phyloP scores from a whole-genome alignment of 768 basidiomycete species.

The Chalciporus piperatus region DNA sequence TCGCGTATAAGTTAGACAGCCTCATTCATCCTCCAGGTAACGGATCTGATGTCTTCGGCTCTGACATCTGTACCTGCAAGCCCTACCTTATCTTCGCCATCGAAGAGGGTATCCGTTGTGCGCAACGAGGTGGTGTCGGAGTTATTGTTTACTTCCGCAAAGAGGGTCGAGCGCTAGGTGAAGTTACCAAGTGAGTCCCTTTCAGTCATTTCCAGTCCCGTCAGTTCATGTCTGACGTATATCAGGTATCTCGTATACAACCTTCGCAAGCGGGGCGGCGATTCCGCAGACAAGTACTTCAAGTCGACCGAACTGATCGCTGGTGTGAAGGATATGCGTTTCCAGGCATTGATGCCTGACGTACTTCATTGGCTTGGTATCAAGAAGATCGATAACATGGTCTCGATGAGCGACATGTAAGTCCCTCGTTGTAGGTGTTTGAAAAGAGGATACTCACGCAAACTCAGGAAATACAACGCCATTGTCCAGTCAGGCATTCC shows the following conservation, averaged over 20 bases:
- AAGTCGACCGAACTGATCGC: constrained; percentile 90
- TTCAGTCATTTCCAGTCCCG: not conserved
- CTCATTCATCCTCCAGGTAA: constrained; percentile 50
- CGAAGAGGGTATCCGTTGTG: constrained; percentile 85
- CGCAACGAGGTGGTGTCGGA: constrained; percentile 84
- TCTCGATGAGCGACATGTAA: constrained; percentile 84
- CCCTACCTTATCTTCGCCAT: constrained; percentile 92
- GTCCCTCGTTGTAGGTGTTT: constrained; percentile 14
- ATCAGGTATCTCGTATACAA: constrained; percentile 91
- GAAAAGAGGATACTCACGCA: not conserved
- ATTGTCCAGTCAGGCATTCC: constrained; percentile 87
- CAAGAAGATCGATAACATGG: constrained; percentile 84
- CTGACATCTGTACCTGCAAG: constrained; percentile 90
- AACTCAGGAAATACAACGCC: constrained; percentile 84
- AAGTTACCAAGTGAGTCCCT: constrained; percentile 76
- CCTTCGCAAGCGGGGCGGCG: constrained; percentile 90
- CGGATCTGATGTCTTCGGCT: constrained; percentile 95
- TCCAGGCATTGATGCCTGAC: constrained; percentile 93
- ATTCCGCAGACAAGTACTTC: constrained; percentile 93
- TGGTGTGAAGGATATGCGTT: constrained; percentile 95
- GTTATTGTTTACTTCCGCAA: constrained; percentile 94
- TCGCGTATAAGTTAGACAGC: not conserved
- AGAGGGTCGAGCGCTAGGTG: constrained; percentile 89
- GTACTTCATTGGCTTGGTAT: constrained; percentile 95
- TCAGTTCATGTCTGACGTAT: not conserved